phyloP scores from a whole-genome alignment of 2,329 filamentous ascomycete species.

The Colletotrichum nymphaeae region DNA sequence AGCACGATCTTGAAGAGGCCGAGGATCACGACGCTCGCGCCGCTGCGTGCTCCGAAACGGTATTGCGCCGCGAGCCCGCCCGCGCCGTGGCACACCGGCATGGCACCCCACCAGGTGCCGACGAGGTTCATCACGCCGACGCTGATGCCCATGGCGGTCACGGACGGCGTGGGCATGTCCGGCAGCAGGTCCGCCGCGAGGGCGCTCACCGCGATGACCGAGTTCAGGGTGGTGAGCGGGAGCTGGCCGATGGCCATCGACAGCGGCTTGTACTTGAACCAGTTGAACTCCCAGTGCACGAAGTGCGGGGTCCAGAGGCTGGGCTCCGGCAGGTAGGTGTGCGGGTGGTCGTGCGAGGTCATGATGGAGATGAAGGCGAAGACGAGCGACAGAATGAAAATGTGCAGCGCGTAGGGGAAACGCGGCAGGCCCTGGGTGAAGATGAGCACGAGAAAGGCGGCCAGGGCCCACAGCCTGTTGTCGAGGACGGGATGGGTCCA shows the following conservation, averaged over 20 bases:
- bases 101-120: constrained; percentile 91
- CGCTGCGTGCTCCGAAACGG: constrained; percentile 90
- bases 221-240: constrained; percentile 92
- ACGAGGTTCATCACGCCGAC: constrained; percentile 86
- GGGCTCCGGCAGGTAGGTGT: constrained; percentile 59
- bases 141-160: constrained; percentile 83
- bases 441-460: constrained; percentile 78
- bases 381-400: constrained; percentile 76
- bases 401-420: constrained; percentile 81
- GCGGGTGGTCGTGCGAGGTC: constrained; percentile 36
- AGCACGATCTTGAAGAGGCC: constrained; percentile 81
- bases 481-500: constrained; percentile 79
- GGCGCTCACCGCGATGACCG: constrained; percentile 86
- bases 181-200: constrained; percentile 84
- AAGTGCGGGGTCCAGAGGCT: constrained; percentile 70
- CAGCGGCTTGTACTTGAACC: constrained; percentile 47
- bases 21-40: constrained; percentile 83
- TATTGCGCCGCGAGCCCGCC: constrained; percentile 92
- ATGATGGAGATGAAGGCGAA: constrained; percentile 65
- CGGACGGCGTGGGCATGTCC: constrained; percentile 71
- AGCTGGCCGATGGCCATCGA: constrained; percentile 84
- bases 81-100: constrained; percentile 95
- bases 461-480: constrained; percentile 82
- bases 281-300: constrained; percentile 56
- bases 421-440: constrained; percentile 71